Base-by-base conservation (phyloP, 805 yeast genomes). In the Candida ortonii region DNA sequence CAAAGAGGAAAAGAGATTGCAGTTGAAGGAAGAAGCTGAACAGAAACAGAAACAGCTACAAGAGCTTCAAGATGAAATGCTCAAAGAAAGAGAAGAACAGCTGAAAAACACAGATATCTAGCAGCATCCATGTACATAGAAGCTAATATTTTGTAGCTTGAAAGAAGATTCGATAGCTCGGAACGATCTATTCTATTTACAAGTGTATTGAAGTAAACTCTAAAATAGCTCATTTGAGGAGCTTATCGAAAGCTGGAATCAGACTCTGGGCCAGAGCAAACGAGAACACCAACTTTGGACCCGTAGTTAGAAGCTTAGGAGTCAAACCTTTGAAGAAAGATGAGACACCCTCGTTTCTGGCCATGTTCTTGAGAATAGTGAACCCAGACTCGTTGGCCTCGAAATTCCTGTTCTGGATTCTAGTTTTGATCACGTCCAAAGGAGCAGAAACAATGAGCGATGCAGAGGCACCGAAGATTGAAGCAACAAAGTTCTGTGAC, bases 391-490 rank as follows among this genome's bases (percentile, higher is more conserved):
- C 96, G 43, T 95, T 95, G 66, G 88, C 84, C 54, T 89, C 97
- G 53, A 93, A 93, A 71, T 83, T 87, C 65, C 79, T 82, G 74
- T 93, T 93, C 69, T 93, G 99, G 56, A 93, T 93, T 71, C 99
- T 83, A 43, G 99, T 93, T 74, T 93, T 93, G 65, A 93, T 90
- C 38, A 93, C 97, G 59, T 93, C 99, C 55, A 93, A 74, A 30
- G 99, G 99, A 36, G 98, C 98, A 50, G 94, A 82, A 15, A 93
- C 97, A 59, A 93, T 85, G 64, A 93, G 75, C 7, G 97, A 90
- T 14, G 97, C 94, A 36, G 94, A 84, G 15, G 98, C 98, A 63
- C 98, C 98, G 53, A 81, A 80, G 50, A 90, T 88, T 7, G 97
- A 90, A 16, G 97, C 85, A 39, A 90, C 73, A 53, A 93, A 89